Percentiles rank a stretch among this genome's conserved stretches.
phyloP scores from a whole-genome alignment of 2,329 filamentous ascomycete genomes.

The Fusarium anguioides region DNA sequence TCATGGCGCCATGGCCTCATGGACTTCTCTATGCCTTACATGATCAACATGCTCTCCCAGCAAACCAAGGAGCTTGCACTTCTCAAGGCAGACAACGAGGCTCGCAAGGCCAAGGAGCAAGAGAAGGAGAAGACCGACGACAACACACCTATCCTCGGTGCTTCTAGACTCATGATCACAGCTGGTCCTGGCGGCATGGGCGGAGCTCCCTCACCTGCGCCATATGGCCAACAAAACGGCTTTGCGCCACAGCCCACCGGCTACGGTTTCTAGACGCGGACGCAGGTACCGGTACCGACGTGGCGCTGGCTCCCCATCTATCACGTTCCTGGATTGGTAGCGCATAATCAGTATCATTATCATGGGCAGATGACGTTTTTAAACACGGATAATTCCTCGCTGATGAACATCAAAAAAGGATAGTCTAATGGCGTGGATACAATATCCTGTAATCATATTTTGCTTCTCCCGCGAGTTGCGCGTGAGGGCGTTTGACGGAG shows the following conservation, averaged over 20 bases:
- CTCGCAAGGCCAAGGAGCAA: slow-evolving; percentile 81
- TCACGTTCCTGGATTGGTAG: slow-evolving; percentile 15
- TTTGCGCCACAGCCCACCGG: slow-evolving; percentile 90
- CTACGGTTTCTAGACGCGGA: slow-evolving; percentile 69
- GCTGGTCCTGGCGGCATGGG: slow-evolving; percentile 75
- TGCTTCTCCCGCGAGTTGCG: slow-evolving; percentile 36
- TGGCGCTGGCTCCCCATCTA: slow-evolving; percentile 41
- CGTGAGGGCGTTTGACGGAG: slow-evolving; percentile 30
- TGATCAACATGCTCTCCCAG: slow-evolving; percentile 97
- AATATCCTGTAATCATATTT: slow-evolving; percentile 48
- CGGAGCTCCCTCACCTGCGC: slow-evolving; percentile 67
- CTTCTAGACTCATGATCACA: slow-evolving; percentile 92
- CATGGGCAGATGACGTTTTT: slow-evolving; percentile 13
- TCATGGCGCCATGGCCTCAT: slow-evolving; percentile 95
- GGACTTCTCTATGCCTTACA: slow-evolving; percentile 99
- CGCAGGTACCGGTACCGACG: slow-evolving; percentile 47
- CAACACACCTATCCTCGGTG: slow-evolving; percentile 91
- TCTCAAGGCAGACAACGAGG: slow-evolving; percentile 96
- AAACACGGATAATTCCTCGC: slow-evolving; percentile 2
- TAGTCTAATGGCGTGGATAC: slow-evolving; percentile 42
- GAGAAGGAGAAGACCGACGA: slow-evolving; percentile 87
- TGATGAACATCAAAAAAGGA: slow-evolving; percentile 22
- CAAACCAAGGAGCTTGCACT: slow-evolving; percentile 86
- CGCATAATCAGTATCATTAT: slow-evolving; percentile 9
- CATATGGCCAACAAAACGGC: slow-evolving; percentile 83